phyloP scores from a whole-genome alignment of 2,329 filamentous ascomycete species.

The Magnaporthiopsis incrustans region DNA sequence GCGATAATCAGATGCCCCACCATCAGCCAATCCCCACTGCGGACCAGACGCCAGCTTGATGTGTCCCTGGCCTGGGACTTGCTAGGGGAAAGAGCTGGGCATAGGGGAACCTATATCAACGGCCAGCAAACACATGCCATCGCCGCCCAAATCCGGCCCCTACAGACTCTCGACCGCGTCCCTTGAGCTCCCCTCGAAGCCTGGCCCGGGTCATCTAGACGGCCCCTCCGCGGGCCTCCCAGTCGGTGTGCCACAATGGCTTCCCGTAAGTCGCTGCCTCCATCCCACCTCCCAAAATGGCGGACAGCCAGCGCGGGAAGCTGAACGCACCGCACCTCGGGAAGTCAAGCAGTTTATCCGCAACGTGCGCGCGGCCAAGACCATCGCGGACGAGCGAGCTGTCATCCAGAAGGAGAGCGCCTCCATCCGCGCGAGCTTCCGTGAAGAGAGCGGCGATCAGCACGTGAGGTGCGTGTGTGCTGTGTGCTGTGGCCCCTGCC shows the following conservation, averaged over 20 bases:
- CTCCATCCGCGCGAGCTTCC: conserved; percentile 92
- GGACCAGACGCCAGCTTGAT: not conserved
- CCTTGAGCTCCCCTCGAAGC: not conserved
- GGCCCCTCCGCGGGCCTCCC: conserved; percentile 9
- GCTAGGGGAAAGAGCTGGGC: not conserved
- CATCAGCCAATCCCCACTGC: not conserved
- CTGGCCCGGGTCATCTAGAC: conserved; percentile 4
- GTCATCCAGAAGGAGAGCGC: conserved; percentile 99
- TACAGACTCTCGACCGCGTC: not conserved
- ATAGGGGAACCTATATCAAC: not conserved
- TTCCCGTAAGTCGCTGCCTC: conserved; percentile 6
- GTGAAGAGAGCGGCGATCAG: conserved; percentile 91
- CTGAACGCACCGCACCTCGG: conserved; percentile 1
- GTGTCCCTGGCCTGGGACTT: not conserved
- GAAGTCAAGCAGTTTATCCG: conserved; percentile 99
- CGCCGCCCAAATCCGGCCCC: too few species aligned
- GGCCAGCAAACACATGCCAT: not conserved
- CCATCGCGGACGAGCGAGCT: conserved; percentile 95
- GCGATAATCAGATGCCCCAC: not conserved
- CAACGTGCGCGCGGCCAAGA: conserved; percentile 97
- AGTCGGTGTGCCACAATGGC: conserved; percentile 5
- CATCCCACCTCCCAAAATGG: not conserved
- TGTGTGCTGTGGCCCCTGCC: not conserved
- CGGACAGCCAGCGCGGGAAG: not conserved
- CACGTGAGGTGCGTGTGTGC: conserved; percentile 60